Percentiles rank a stretch among this genome's conserved stretches.
Conservation (phyloP, 257 asterid genomes). For the Coffea canephora region DNA sequence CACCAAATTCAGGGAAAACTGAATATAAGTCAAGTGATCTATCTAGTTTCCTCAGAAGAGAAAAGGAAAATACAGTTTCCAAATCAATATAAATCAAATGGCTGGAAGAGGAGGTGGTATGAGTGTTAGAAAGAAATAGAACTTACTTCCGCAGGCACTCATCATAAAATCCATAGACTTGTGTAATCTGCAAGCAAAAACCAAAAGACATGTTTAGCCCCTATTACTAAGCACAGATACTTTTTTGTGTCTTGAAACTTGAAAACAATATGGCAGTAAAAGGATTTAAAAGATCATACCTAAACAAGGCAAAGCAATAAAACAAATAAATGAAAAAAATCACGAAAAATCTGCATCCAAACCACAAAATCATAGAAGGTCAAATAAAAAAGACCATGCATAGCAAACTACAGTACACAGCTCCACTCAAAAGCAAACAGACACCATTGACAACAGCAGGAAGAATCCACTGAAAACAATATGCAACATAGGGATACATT, state of each 20-base stretch:
- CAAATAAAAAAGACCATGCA: neutral
- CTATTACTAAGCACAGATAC: neutral
- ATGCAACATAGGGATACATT: neutral
- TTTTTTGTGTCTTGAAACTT: neutral
- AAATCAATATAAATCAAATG: neutral
- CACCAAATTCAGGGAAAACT: neutral
- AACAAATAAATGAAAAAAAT: too few species aligned
- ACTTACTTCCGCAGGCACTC: constrained; percentile 57
- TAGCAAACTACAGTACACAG: neutral
- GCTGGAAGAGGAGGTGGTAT: neutral
- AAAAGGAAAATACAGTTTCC: neutral
- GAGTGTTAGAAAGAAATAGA: constrained; percentile 1
- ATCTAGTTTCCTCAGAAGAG: neutral
- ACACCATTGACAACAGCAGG: neutral
- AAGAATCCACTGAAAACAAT: neutral
- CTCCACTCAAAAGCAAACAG: neutral
- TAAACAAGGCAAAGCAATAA: neutral
- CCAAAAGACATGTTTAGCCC: constrained; percentile 5
- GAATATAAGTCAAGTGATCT: neutral
- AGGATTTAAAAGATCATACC: neutral
- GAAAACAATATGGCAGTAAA: neutral
- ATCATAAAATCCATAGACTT: constrained; percentile 56
- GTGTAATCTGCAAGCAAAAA: constrained; percentile 47
- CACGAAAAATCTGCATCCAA: neutral
- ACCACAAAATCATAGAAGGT: neutral